phyloP scores from a whole-genome alignment of 192 early-diverging fungal species.

The Phlyctochytrium arcticum region DNA sequence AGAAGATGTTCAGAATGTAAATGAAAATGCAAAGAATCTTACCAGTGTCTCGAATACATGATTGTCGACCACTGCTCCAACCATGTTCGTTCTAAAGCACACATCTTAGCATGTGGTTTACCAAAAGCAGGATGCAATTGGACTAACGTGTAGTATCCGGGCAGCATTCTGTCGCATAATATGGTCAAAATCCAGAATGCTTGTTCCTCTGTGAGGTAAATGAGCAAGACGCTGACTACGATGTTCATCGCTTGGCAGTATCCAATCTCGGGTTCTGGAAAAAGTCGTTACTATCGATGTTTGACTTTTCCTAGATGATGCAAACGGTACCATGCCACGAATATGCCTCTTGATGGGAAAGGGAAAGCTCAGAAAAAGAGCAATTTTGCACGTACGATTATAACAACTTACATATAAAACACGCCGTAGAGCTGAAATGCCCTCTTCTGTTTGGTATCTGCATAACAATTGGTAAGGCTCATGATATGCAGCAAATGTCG shows the following conservation, averaged over 20 bases:
- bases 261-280: conserved; percentile 74
- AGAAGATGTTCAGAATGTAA: not conserved
- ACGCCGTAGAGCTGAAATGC: conserved; percentile 88
- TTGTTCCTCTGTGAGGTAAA: conserved; percentile 95
- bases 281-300: not conserved
- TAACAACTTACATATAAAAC: conserved; percentile 64
- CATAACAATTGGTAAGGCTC: conserved; percentile 51
- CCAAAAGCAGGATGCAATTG: not conserved
- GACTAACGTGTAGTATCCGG: conserved; percentile 80
- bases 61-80: conserved; percentile 94
- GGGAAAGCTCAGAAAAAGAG: not conserved
- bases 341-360: conserved; percentile 31
- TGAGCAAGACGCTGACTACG: conserved; percentile 88
- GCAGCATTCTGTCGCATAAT: conserved; percentile 81
- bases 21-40: not conserved
- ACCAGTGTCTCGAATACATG: conserved; percentile 87
- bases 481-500: conserved; percentile 30
- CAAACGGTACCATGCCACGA: conserved; percentile 39
- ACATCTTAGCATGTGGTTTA: not conserved
- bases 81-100: conserved; percentile 89
- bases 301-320: not conserved
- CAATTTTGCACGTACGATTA: not conserved
- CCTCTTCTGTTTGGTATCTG: conserved; percentile 86
- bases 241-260: conserved; percentile 99
- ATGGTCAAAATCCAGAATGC: conserved; percentile 94